Evolutionary conservation across 805 yeast genomes (phyloP), one percentile per base, ranked within the genome.

Genomic region (Pichia cabralensis): DNA sequence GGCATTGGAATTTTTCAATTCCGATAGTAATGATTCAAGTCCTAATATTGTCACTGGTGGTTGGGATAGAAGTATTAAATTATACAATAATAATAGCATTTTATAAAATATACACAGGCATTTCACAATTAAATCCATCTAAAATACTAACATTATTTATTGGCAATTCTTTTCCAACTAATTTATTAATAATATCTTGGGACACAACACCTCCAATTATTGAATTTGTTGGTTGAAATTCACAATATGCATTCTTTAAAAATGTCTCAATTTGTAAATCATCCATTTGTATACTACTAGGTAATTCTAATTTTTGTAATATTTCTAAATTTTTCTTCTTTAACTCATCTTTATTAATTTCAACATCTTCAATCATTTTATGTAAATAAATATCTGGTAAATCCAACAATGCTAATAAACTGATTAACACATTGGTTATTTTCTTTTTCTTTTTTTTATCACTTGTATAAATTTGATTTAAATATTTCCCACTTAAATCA

Each of bases 121-220:
- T 82, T 40, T 76, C 78, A 28, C 76, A 67, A 14, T 66, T 64
- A 13, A 65, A 56, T 9, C 89, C 86, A 59, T 92, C 95, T 25
- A 88, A 65, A 1, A 89, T 59, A 43, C 82, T 65, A 34, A 83
- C 65, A 52, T 92, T 92, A 52, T 85, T 88, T 25, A 88, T 65
- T 3, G 96, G 95, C 27, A 76, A 66, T 46, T 83, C 86, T 45
- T 77, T 74, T 45, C 72, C 71, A 28, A 92, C 80, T 34, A 89
- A 56, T 35, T 69, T 74, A 58, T 92, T 92, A 30, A 92, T 80
- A 11, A 85, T 79, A 53, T 88, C 96, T 57, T 92, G 98, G 3
- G 94, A 81, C 17, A 89, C 57, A 1, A 84, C 69, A 1, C 97
- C 98, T 6, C 97, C 98, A 6, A 89, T 46, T 2, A 92, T 71